These are phyloP conservation scores for Sicyos baderoa DNA, from an alignment of 306 rosid species.

Conservation along the genomic window DNA sequence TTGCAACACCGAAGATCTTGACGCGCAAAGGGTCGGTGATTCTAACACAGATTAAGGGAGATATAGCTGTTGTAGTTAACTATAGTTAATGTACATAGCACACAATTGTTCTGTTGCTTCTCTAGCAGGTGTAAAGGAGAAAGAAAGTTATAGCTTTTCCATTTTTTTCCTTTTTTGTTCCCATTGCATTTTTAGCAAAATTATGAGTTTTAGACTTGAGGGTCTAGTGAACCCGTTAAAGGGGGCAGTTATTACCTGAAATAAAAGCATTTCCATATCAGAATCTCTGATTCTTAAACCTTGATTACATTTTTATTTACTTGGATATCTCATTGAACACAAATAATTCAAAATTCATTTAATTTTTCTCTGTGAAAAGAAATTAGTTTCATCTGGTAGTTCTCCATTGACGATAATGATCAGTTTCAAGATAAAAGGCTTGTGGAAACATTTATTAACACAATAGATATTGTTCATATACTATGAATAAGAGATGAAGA, in stretches of 20 bases:
- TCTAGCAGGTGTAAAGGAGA: conserved; percentile 16
- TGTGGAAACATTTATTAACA: not conserved
- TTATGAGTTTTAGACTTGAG: too few relatives aligned
- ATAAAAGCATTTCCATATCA: not conserved
- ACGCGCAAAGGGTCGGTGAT: conserved; percentile 26
- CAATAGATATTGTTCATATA: not conserved
- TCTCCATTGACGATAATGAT: conserved; percentile 3
- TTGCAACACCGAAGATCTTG: conserved; percentile 30
- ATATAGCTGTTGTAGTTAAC: conserved; percentile 12
- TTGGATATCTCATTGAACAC: conserved; percentile 7
- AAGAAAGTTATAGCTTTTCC: not conserved
- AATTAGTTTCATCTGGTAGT: not conserved
- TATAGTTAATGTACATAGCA: conserved; percentile 42
- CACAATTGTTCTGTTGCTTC: conserved; percentile 33
- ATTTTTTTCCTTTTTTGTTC: not conserved
- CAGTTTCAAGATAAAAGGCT: conserved; percentile 2
- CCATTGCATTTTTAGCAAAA: not conserved
- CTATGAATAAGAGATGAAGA: conserved; percentile 28
- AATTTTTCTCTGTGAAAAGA: not conserved
- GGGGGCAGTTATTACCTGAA: not conserved
- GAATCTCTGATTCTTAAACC: conserved; percentile 14
- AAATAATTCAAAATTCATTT: not conserved
- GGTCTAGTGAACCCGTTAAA: not conserved
- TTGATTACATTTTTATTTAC: not conserved
- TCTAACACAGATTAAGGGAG: conserved; percentile 17